A percentile compares a stretch with the other conserved stretches of the same genome.
These are phyloP conservation scores for Xylaria sp. DNA, from an alignment of 2,329 filamentous ascomycete species.

Conservation along the genomic window DNA sequence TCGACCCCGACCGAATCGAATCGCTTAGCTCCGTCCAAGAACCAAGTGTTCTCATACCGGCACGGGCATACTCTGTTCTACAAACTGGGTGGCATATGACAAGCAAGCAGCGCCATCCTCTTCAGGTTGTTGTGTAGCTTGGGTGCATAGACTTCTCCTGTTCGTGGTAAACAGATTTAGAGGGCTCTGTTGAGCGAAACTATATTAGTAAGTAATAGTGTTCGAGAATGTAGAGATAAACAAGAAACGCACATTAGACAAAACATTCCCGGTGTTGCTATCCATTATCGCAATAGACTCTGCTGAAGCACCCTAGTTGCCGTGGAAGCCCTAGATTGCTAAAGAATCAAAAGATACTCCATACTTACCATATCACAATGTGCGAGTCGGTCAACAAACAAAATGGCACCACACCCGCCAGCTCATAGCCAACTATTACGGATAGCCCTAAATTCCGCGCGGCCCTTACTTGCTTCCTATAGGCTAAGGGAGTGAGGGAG, in stretches of 20 bases:
- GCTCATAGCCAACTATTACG: slow-evolving; percentile 5
- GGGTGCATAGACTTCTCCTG: slow-evolving; percentile 14
- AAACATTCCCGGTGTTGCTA: slow-evolving; percentile 30
- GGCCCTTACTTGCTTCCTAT: neutral
- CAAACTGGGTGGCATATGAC: slow-evolving; percentile 29
- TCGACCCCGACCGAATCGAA: slow-evolving; percentile 20
- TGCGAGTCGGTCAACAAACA: neutral
- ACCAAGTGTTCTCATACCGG: slow-evolving; percentile 34
- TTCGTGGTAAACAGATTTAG: slow-evolving; percentile 10
- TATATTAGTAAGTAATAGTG: slow-evolving; percentile 16
- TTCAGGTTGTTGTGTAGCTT: slow-evolving; percentile 3
- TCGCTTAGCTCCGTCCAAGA: slow-evolving; percentile 3
- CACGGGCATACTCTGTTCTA: slow-evolving; percentile 35
- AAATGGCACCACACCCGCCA: slow-evolving; percentile 17
- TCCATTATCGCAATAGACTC: slow-evolving; percentile 11
- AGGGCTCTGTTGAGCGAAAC: slow-evolving; percentile 6
- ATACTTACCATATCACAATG: neutral
- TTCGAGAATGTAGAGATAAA: slow-evolving; percentile 27
- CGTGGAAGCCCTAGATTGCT: neutral
- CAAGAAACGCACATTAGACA: slow-evolving; percentile 21
- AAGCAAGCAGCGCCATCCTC: slow-evolving; percentile 22
- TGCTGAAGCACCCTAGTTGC: neutral
- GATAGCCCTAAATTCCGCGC: neutral
- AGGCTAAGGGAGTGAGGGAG: neutral
- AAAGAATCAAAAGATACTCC: neutral